Evolutionary conservation across 352 stramenopile genomes (phyloP).

Genomic region (Phytophthora uliginosa): DNA sequence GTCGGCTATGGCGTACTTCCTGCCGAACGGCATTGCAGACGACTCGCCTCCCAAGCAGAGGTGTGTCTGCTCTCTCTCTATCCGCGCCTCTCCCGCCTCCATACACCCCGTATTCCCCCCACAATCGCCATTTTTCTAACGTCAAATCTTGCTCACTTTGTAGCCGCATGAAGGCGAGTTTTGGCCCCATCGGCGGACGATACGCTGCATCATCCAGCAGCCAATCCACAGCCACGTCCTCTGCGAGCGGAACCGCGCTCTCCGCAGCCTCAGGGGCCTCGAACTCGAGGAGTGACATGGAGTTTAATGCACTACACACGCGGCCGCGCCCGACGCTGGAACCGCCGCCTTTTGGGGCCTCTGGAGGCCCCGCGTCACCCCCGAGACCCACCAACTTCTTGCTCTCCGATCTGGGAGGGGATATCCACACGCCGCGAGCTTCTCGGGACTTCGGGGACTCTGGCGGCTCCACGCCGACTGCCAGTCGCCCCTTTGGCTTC

Average conservation of each 20-base stretch:
- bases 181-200: slow-evolving; percentile 56
- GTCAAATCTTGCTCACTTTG: slow-evolving; percentile 4
- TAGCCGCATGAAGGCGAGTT: slow-evolving; percentile 47
- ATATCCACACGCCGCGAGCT: slow-evolving; percentile 52
- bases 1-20: slow-evolving; percentile 80
- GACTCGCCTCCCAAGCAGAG: slow-evolving; percentile 82
- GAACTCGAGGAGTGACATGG: slow-evolving; percentile 28
- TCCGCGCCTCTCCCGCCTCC: neutral
- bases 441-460: slow-evolving; percentile 27
- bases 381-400: slow-evolving; percentile 45
- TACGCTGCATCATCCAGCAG: slow-evolving; percentile 1
- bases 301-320: slow-evolving; percentile 36
- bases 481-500: slow-evolving; percentile 47
- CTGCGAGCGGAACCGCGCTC: neutral
- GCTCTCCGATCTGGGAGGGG: slow-evolving; percentile 67
- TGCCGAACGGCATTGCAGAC: slow-evolving; percentile 87
- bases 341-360: slow-evolving; percentile 32
- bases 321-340: slow-evolving; percentile 32
- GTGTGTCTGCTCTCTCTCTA: slow-evolving; percentile 36
- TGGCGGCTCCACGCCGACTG: slow-evolving; percentile 4
- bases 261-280: slow-evolving; percentile 11
- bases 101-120: slow-evolving; percentile 8
- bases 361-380: slow-evolving; percentile 18
- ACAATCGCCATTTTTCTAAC: slow-evolving; percentile 15
- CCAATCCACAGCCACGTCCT: slow-evolving; percentile 1